Evolutionary conservation across 2,329 filamentous ascomycete species (phyloP).

Genomic region (Pseudogymnoascus sp.): DNA sequence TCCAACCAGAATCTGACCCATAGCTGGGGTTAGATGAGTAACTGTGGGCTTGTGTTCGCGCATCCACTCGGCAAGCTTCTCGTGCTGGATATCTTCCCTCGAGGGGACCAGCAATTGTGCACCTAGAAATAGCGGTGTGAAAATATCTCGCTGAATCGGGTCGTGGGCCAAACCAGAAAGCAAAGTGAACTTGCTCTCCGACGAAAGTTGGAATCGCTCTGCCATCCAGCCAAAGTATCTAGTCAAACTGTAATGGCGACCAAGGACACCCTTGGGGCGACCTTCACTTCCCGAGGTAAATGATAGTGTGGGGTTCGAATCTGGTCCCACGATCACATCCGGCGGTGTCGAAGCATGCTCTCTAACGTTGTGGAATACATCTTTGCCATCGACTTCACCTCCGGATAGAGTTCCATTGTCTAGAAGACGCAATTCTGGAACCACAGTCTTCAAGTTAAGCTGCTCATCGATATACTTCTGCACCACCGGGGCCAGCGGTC

Average conservation of each 20-base stretch:
- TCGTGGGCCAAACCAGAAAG: conserved; percentile 79
- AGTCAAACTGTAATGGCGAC: conserved; percentile 76
- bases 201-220: conserved; percentile 65
- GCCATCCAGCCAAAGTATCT: conserved; percentile 95
- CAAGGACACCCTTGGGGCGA: conserved; percentile 76
- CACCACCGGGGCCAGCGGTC: conserved; percentile 51
- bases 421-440: conserved; percentile 64
- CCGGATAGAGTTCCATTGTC: conserved; percentile 68
- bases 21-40: conserved; percentile 87
- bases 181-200: conserved; percentile 71
- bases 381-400: conserved; percentile 55
- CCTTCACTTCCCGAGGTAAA: conserved; percentile 73
- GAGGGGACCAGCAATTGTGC: conserved; percentile 72
- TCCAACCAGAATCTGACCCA: conserved; percentile 91
- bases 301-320: conserved; percentile 68
- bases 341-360: conserved; percentile 48
- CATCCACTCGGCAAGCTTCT: conserved; percentile 85
- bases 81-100: conserved; percentile 77
- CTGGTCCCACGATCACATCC: conserved; percentile 74
- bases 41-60: conserved; percentile 64
- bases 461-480: conserved; percentile 63
- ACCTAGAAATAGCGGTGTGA: conserved; percentile 82
- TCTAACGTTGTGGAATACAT: conserved; percentile 49
- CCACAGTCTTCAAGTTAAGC: conserved; percentile 61
- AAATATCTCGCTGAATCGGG: conserved; percentile 66